These are phyloP conservation scores for Leptographium procerum DNA, from an alignment of 2,329 filamentous ascomycete genomes.

Conservation along the genomic window DNA sequence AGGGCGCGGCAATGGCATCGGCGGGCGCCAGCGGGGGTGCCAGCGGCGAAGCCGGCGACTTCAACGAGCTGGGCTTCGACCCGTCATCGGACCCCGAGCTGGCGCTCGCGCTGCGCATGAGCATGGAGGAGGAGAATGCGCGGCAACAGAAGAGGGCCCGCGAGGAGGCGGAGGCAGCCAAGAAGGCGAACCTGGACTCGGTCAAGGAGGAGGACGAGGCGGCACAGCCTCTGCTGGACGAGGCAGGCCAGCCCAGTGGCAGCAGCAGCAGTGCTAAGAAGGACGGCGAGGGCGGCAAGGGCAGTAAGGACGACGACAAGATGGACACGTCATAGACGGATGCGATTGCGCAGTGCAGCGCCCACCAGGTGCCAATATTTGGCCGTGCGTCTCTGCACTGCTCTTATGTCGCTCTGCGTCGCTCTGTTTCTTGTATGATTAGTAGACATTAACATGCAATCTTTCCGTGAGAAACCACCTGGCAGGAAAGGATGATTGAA, in stretches of 20 bases:
- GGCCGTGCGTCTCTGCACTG: background rate
- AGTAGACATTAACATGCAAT: slow-evolving; percentile 5
- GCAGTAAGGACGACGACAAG: slow-evolving; percentile 55
- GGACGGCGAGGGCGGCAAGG: slow-evolving; percentile 29
- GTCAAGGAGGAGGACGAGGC: slow-evolving; percentile 72
- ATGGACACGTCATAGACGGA: slow-evolving; percentile 71
- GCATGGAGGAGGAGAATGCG: slow-evolving; percentile 95
- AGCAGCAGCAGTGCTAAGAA: slow-evolving; percentile 34
- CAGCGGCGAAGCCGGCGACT: slow-evolving; percentile 50
- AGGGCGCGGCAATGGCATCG: slow-evolving; percentile 50
- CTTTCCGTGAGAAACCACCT: background rate
- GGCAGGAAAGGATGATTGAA: background rate
- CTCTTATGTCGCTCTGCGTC: background rate
- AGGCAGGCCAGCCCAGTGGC: slow-evolving; percentile 54
- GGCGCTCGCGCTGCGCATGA: slow-evolving; percentile 89
- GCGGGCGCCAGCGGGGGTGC: slow-evolving; percentile 49
- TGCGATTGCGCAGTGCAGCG: too few relatives aligned
- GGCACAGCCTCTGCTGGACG: slow-evolving; percentile 45
- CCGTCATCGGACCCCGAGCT: slow-evolving; percentile 86
- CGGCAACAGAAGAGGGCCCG: slow-evolving; percentile 77
- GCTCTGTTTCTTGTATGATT: slow-evolving; percentile 5
- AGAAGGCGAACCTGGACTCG: slow-evolving; percentile 46
- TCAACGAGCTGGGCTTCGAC: slow-evolving; percentile 76
- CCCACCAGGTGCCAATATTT: background rate
- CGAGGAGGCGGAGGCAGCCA: slow-evolving; percentile 53